phyloP scores from a whole-genome alignment of 257 asterid genomes.

The Cordia subcordata region DNA sequence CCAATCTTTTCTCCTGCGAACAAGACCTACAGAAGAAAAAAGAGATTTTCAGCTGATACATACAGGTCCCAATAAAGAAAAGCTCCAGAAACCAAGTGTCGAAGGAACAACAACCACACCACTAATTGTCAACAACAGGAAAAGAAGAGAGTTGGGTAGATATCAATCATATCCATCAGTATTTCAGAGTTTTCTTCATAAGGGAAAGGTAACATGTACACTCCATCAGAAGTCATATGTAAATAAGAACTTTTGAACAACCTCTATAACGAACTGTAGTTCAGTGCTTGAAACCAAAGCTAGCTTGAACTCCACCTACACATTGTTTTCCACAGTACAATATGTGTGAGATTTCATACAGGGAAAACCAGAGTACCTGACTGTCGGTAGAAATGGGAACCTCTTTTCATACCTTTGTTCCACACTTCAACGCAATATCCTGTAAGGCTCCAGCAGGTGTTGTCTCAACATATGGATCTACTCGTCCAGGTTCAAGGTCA shows the following conservation, averaged over 20 bases:
- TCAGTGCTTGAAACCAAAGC: conserved; percentile 43
- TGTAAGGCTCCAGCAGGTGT: conserved; percentile 61
- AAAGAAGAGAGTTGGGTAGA: too few relatives aligned
- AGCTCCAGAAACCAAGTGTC: not conserved
- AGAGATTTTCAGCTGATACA: conserved; percentile 9
- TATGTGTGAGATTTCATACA: too few relatives aligned
- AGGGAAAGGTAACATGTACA: too few relatives aligned
- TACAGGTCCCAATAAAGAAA: conserved; percentile 1
- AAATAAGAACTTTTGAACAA: conserved; percentile 13
- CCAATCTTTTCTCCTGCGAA: conserved; percentile 92
- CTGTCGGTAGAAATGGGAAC: not conserved
- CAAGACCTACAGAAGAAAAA: conserved; percentile 52
- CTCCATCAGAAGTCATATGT: too few relatives aligned
- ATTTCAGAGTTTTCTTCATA: too few relatives aligned
- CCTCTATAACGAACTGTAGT: conserved; percentile 76
- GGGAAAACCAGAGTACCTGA: too few relatives aligned
- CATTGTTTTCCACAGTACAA: conserved; percentile 1
- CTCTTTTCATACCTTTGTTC: conserved; percentile 63
- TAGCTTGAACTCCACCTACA: conserved; percentile 81
- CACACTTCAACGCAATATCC: conserved; percentile 83
- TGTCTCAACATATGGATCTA: conserved; percentile 61
- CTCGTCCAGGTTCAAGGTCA: conserved; percentile 78
- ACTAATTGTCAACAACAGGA: not conserved
- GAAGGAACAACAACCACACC: not conserved
- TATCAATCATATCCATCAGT: too few relatives aligned